Evolutionary conservation across 208 protist genomes (phyloP).

Genomic region (Borovskyia barvae): DNA sequence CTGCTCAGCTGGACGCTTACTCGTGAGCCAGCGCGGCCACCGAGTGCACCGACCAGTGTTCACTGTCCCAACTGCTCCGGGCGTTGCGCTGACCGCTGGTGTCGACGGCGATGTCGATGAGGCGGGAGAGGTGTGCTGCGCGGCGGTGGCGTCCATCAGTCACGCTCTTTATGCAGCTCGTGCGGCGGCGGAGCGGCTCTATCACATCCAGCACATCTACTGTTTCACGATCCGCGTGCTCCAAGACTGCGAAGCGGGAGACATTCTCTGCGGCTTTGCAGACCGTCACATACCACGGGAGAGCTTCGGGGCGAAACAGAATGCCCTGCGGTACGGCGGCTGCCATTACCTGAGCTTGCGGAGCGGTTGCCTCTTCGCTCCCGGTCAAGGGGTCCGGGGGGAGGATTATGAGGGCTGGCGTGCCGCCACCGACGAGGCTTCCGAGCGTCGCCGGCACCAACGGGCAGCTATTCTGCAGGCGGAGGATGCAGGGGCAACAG

Average conservation of each 20-base stretch:
- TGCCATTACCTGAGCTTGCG: slow-evolving; percentile 51
- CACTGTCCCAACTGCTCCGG: neutral
- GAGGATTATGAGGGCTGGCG: slow-evolving; percentile 1
- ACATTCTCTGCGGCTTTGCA: slow-evolving; percentile 46
- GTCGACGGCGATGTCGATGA: neutral
- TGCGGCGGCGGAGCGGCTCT: slow-evolving; percentile 5
- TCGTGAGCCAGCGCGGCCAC: slow-evolving; percentile 17
- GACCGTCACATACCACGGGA: slow-evolving; percentile 54
- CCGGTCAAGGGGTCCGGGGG: slow-evolving; percentile 10
- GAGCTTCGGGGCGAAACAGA: slow-evolving; percentile 38
- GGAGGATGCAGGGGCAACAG: neutral
- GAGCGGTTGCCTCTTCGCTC: slow-evolving; percentile 32
- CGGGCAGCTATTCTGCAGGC: neutral
- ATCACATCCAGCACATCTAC: slow-evolving; percentile 12
- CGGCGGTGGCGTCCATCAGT: slow-evolving; percentile 36
- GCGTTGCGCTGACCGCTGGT: neutral
- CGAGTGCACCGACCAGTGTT: slow-evolving; percentile 15
- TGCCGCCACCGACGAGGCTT: slow-evolving; percentile 4
- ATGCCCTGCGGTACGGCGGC: slow-evolving; percentile 34
- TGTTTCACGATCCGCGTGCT: slow-evolving; percentile 13
- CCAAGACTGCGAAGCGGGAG: slow-evolving; percentile 18
- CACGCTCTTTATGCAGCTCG: slow-evolving; percentile 28
- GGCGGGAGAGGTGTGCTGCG: slow-evolving; percentile 14
- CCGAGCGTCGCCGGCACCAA: slow-evolving; percentile 2
- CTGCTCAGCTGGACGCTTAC: slow-evolving; percentile 17